A percentile compares a stretch with the other conserved stretches of the same genome.
phyloP scores from a whole-genome alignment of 371 early-diverging fungal genomes.

The Chytridiales sp. region DNA sequence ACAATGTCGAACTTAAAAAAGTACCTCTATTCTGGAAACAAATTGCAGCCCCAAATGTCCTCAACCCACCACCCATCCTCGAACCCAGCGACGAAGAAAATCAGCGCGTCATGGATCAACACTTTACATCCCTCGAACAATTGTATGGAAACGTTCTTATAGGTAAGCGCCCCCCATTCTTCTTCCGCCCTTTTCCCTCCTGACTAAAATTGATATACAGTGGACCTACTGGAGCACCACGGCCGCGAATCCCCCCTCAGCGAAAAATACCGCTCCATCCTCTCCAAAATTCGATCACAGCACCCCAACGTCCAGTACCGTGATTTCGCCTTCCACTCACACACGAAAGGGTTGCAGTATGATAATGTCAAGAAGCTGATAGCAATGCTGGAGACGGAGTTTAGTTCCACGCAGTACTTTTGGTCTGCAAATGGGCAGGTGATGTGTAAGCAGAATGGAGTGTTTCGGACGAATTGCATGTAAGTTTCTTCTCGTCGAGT shows the following conservation, averaged over 20 bases:
- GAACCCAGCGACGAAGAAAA: constrained; percentile 62
- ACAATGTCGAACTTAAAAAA: too few species aligned
- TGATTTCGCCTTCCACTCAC: constrained; percentile 25
- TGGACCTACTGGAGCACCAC: constrained; percentile 39
- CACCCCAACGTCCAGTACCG: neutral
- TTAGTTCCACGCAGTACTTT: constrained; percentile 45
- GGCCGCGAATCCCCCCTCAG: constrained; percentile 60
- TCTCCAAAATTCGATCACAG: neutral
- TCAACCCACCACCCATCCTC: constrained; percentile 64
- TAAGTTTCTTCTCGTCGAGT: neutral
- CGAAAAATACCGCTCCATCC: constrained; percentile 37
- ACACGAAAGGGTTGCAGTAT: constrained; percentile 56
- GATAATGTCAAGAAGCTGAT: constrained; percentile 54
- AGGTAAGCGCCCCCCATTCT: constrained; percentile 9
- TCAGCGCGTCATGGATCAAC: constrained; percentile 32
- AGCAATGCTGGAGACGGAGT: constrained; percentile 44
- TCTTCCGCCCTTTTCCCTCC: neutral
- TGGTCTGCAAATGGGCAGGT: constrained; percentile 3
- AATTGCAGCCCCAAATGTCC: constrained; percentile 55
- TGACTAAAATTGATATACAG: neutral
- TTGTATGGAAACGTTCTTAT: constrained; percentile 14
- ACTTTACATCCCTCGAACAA: constrained; percentile 14
- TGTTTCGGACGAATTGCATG: constrained; percentile 98
- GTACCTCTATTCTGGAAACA: constrained; percentile 68
- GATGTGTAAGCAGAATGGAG: constrained; percentile 65